Conservation (phyloP, 257 asterid species). For the Lycium barbarum region DNA sequence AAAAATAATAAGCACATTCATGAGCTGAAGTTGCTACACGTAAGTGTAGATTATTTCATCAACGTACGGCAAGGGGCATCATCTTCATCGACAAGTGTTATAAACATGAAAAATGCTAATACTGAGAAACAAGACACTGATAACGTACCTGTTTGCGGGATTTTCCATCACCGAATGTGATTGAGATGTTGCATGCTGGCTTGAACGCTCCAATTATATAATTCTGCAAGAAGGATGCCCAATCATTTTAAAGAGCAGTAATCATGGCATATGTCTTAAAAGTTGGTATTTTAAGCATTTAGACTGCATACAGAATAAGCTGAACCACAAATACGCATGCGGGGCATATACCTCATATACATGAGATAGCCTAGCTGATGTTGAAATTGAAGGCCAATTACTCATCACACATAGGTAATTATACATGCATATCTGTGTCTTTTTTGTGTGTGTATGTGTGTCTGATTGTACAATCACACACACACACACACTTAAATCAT, state of each 20-base stretch:
- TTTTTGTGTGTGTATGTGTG: not conserved
- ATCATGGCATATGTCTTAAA: not conserved
- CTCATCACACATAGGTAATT: not conserved
- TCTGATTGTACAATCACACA: not conserved
- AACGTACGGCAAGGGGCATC: not conserved
- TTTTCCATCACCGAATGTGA: constrained; percentile 79
- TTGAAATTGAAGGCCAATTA: constrained; percentile 18
- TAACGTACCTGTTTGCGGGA: constrained; percentile 75
- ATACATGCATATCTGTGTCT: not conserved
- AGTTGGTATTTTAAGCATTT: not conserved
- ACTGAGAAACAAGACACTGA: constrained; percentile 15
- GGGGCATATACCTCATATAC: not conserved
- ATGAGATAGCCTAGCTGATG: constrained; percentile 8
- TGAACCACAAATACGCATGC: not conserved
- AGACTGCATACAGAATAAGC: not conserved
- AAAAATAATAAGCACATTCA: constrained; percentile 19
- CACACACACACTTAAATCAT: not conserved
- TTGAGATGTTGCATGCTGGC: constrained; percentile 83
- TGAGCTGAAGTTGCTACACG: not conserved
- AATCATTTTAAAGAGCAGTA: not conserved
- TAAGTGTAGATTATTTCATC: not conserved
- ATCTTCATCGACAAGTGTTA: not conserved
- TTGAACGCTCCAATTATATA: constrained; percentile 90
- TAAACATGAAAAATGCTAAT: not conserved
- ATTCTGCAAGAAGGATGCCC: constrained; percentile 53